phyloP scores from a whole-genome alignment of 139 green algal genomes.

The Diplosphaera chodatii region DNA sequence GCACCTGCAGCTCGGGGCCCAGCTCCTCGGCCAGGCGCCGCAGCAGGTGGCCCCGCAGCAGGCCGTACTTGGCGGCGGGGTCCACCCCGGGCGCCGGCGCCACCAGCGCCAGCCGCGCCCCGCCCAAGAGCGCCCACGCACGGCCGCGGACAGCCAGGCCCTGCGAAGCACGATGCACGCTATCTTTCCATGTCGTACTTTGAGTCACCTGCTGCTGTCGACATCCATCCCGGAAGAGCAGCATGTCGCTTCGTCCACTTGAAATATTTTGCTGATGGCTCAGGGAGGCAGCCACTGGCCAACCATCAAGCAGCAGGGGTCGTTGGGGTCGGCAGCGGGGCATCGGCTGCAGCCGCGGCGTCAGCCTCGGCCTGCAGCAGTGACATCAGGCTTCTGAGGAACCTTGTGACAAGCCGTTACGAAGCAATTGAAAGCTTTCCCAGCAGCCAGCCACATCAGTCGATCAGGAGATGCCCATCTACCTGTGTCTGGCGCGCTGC shows the following conservation, averaged over 20 bases:
- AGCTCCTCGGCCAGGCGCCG: slow-evolving; percentile 26
- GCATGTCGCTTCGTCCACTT: no score
- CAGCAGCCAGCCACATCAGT: no score
- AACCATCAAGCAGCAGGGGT: slow-evolving; percentile 13
- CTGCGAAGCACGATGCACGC: no score
- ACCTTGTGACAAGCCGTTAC: no score
- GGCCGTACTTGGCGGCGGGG: slow-evolving; percentile 61
- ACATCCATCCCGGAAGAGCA: no score
- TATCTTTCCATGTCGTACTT: no score
- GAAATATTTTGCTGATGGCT: no score
- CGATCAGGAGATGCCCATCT: no score
- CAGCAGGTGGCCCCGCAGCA: slow-evolving; percentile 36
- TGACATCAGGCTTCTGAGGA: slow-evolving; percentile 9
- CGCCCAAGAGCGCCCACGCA: slow-evolving; percentile 74
- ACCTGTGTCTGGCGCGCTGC: neutral
- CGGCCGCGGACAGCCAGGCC: slow-evolving; percentile 17
- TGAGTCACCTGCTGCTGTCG: no score
- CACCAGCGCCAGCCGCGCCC: slow-evolving; percentile 71
- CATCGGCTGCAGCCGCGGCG: slow-evolving; percentile 9
- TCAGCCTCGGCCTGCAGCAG: slow-evolving; percentile 4
- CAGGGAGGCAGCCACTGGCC: no score
- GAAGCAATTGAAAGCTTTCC: no score
- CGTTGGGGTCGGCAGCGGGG: slow-evolving; percentile 11
- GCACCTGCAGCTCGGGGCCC: slow-evolving; percentile 38
- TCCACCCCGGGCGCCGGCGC: slow-evolving; percentile 59